Conservation (phyloP, 2,329 filamentous ascomycete species). For the Hypoxylon sp. region DNA sequence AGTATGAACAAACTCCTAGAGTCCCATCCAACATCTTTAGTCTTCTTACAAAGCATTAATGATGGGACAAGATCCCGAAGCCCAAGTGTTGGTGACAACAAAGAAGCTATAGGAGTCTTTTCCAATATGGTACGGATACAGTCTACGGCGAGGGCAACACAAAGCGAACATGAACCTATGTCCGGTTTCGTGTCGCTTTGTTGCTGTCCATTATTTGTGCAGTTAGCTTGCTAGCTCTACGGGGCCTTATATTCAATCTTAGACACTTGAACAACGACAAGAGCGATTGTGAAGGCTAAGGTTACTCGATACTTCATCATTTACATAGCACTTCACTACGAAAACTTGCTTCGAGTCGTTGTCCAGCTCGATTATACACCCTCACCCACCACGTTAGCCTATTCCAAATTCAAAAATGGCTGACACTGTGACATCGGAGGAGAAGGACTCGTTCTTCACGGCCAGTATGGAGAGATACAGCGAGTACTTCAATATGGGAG, state of each 20-base stretch:
- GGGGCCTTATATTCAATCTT: conserved; percentile 4
- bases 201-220: conserved; percentile 5
- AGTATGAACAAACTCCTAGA: no score
- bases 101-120: neutral
- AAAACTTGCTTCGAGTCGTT: no score
- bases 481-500: no score
- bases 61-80: neutral
- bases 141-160: neutral
- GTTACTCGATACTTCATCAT: neutral
- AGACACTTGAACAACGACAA: neutral
- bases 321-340: no score
- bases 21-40: no score
- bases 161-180: conserved; percentile 3
- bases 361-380: no score
- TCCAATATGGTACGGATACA: conserved; percentile 4
- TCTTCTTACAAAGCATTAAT: no score
- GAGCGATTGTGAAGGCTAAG: neutral
- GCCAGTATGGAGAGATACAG: no score
- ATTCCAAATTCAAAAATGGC: no score
- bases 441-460: no score
- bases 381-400: no score
- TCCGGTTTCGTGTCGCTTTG: conserved; percentile 25
- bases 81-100: neutral
- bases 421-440: no score
- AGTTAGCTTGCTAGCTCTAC: neutral